These are phyloP conservation scores for Colletotrichum sp. DNA, from an alignment of 2,329 filamentous ascomycete genomes.

Conservation along the genomic window DNA sequence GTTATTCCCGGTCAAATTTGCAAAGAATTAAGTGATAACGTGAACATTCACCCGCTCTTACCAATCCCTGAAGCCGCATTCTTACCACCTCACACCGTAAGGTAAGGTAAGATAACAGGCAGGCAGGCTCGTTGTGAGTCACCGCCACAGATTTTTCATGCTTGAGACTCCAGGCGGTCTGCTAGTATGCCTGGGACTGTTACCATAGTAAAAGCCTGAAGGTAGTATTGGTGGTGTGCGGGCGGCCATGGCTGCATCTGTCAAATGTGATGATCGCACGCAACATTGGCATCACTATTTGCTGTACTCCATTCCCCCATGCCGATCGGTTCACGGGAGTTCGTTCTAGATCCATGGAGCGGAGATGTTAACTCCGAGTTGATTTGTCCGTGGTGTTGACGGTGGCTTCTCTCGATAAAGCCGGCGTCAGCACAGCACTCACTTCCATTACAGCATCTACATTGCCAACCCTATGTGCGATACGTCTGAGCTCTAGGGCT, in stretches of 20 bases:
- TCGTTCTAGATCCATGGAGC: neutral
- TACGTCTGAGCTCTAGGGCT: neutral
- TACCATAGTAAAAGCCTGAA: neutral
- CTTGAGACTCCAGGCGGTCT: neutral
- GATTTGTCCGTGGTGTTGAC: neutral
- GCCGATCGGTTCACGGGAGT: neutral
- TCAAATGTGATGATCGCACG: neutral
- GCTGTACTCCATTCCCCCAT: neutral
- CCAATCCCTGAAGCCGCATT: neutral
- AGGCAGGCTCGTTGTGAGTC: neutral
- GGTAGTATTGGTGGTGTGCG: neutral
- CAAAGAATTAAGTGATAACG: neutral
- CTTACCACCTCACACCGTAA: neutral
- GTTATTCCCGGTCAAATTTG: neutral
- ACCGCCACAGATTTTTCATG: neutral
- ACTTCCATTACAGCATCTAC: neutral
- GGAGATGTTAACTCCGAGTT: neutral
- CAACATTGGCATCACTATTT: neutral
- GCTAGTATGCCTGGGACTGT: neutral
- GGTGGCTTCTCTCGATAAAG: neutral
- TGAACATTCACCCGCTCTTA: neutral
- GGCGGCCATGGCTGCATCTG: neutral
- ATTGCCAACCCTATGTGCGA: neutral
- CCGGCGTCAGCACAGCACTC: neutral
- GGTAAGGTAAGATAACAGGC: neutral